Evolutionary conservation across 345 rosid genomes (phyloP).

Genomic region (Laguncularia racemosa): DNA sequence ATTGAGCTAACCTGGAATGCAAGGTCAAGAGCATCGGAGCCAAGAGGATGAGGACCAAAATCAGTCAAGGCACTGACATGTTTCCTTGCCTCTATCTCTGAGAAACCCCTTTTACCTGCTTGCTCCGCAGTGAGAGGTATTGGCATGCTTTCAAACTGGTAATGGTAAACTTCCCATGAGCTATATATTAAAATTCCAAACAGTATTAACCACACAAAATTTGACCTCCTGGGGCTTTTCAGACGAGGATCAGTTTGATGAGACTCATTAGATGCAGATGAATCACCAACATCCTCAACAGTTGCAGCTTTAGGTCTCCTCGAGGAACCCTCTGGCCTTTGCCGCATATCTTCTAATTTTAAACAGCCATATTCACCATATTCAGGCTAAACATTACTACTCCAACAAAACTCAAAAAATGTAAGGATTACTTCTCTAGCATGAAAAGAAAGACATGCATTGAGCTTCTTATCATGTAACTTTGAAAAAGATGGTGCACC

Average conservation of each 20-base stretch:
- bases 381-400: too few relatives aligned
- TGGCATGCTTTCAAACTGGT: slow-evolving; percentile 64
- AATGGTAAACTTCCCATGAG: slow-evolving; percentile 54
- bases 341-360: neutral
- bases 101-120: slow-evolving; percentile 93
- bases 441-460: too few relatives aligned
- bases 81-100: slow-evolving; percentile 69
- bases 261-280: too few relatives aligned
- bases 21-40: slow-evolving; percentile 66
- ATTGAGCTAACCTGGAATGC: slow-evolving; percentile 53
- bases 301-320: neutral
- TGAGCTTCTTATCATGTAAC: too few relatives aligned
- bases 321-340: slow-evolving; percentile 6
- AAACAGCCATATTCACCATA: too few relatives aligned
- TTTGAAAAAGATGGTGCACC: too few relatives aligned
- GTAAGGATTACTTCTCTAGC: too few relatives aligned
- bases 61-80: slow-evolving; percentile 75
- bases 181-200: slow-evolving; percentile 37
- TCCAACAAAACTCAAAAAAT: too few relatives aligned
- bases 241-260: slow-evolving; percentile 4
- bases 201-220: slow-evolving; percentile 41
- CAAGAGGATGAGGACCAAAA: slow-evolving; percentile 81
- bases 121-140: slow-evolving; percentile 55
- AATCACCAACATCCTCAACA: neutral
- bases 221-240: slow-evolving; percentile 38